Evolutionary conservation across 371 early-diverging fungal genomes (phyloP).

Genomic region (Coemansia sp.): DNA sequence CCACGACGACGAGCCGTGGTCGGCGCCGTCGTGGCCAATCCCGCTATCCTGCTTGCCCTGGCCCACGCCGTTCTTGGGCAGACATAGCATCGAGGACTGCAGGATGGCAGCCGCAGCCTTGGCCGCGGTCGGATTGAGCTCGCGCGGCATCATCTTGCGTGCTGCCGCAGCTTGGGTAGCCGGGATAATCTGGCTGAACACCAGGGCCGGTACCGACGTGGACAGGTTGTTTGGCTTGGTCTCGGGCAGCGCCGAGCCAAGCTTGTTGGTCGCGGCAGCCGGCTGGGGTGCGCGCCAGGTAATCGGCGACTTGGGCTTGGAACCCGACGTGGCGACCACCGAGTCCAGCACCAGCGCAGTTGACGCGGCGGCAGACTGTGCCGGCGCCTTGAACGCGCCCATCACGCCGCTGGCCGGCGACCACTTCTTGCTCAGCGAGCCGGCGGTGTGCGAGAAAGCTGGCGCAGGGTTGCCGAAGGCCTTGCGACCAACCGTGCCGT

Average conservation of each 20-base stretch:
- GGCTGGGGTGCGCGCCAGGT: conserved; percentile 11
- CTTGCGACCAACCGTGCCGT: conserved; percentile 1
- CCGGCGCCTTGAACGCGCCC: conserved; percentile 17
- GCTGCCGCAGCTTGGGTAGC: conserved; percentile 54
- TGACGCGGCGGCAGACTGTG: conserved; percentile 17
- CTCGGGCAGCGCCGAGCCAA: background rate
- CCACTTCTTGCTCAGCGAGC: conserved; percentile 38
- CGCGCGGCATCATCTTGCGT: conserved; percentile 54
- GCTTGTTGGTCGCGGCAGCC: background rate
- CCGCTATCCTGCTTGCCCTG: conserved; percentile 42
- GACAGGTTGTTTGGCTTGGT: conserved; percentile 36
- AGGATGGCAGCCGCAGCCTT: conserved; percentile 51
- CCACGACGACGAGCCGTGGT: conserved; percentile 10
- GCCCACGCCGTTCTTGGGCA: conserved; percentile 48
- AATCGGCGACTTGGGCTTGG: conserved; percentile 20
- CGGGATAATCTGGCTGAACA: conserved; percentile 54
- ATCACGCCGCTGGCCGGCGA: conserved; percentile 12
- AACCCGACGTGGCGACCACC: conserved; percentile 8
- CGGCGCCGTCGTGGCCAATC: background rate
- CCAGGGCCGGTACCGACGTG: conserved; percentile 51
- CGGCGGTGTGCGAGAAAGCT: conserved; percentile 8
- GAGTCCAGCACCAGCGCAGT: conserved; percentile 30
- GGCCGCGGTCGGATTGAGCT: conserved; percentile 48
- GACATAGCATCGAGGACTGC: conserved; percentile 48
- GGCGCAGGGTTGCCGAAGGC: background rate